Conservation (phyloP, 169 alveolate genomes). For the Plasmodium gonderi region DNA sequence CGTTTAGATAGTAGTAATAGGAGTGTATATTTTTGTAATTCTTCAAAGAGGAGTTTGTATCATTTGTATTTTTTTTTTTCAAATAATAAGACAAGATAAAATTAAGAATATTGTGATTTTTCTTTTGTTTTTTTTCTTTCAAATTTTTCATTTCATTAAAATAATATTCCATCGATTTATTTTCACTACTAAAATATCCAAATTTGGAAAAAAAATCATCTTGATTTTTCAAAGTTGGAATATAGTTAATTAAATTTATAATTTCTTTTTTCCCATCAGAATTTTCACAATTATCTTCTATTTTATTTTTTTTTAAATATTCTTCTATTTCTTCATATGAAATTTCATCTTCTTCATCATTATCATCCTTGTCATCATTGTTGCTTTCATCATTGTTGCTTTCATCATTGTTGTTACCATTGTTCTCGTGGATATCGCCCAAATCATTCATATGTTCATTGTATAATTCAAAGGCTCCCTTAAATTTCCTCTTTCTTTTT, state of each 20-base stretch:
- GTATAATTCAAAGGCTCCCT: background rate
- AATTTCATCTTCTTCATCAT: constrained; percentile 38
- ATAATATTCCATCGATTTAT: constrained; percentile 63
- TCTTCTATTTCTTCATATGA: constrained; percentile 74
- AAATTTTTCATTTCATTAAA: constrained; percentile 59
- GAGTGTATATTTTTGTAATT: constrained; percentile 49
- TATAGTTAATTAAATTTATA: constrained; percentile 38
- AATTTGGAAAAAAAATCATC: constrained; percentile 62
- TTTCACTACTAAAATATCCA: constrained; percentile 36
- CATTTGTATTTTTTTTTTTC: constrained; percentile 11
- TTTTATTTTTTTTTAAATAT: constrained; percentile 51
- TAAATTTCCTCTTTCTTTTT: background rate
- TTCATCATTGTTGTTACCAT: background rate
- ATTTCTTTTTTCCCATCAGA: constrained; percentile 74
- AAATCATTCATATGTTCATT: background rate
- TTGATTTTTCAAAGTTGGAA: constrained; percentile 49
- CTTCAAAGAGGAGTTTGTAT: background rate
- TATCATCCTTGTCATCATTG: background rate
- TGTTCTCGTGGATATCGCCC: background rate
- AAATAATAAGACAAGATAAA: constrained; percentile 45
- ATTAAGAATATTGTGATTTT: constrained; percentile 57
- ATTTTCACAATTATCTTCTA: constrained; percentile 10
- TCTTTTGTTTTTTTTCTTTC: constrained; percentile 47
- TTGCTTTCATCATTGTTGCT: background rate
- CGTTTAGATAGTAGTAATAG: constrained; percentile 43